Evolutionary conservation across 495 filamentous ascomycete genomes (phyloP).

Genomic region (Penicillium daleae): DNA sequence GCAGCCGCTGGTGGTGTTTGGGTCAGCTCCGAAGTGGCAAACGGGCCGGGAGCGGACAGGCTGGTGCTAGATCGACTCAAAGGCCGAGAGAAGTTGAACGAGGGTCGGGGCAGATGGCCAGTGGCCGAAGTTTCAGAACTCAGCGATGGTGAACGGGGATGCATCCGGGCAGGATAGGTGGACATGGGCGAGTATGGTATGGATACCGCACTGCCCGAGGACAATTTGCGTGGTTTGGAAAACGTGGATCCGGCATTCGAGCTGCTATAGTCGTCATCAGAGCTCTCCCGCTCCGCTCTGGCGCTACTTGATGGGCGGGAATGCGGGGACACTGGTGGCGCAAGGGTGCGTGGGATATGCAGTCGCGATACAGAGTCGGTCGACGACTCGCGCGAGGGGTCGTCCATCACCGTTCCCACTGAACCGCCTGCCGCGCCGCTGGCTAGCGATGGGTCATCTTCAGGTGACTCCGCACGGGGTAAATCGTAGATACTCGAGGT

Average conservation of each 20-base stretch:
- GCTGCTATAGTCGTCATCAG: slow-evolving; percentile 64
- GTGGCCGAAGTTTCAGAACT: slow-evolving; percentile 71
- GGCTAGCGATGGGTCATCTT: slow-evolving; percentile 35
- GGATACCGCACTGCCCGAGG: slow-evolving; percentile 66
- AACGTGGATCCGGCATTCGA: slow-evolving; percentile 57
- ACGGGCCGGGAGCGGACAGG: slow-evolving; percentile 49
- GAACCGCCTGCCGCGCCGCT: slow-evolving; percentile 22
- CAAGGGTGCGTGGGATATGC: slow-evolving; percentile 51
- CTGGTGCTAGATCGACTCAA: slow-evolving; percentile 74
- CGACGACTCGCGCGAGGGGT: slow-evolving; percentile 42
- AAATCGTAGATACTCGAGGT: slow-evolving; percentile 46
- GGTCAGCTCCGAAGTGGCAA: slow-evolving; percentile 30
- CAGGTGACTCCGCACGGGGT: slow-evolving; percentile 54
- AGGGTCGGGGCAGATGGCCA: slow-evolving; percentile 67
- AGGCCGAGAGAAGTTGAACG: slow-evolving; percentile 93
- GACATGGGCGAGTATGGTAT: slow-evolving; percentile 67
- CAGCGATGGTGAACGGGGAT: slow-evolving; percentile 76
- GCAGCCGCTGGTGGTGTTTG: not conserved
- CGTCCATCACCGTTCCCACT: slow-evolving; percentile 27
- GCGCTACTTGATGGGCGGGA: slow-evolving; percentile 59
- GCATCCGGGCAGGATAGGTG: slow-evolving; percentile 52
- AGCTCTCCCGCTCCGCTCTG: slow-evolving; percentile 61
- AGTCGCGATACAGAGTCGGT: slow-evolving; percentile 52
- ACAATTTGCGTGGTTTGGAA: slow-evolving; percentile 61
- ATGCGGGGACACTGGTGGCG: slow-evolving; percentile 61